Percentiles rank a stretch among this genome's conserved stretches.
Conservation (phyloP, 768 basidiomycete species). For the Lactarius quietus region DNA sequence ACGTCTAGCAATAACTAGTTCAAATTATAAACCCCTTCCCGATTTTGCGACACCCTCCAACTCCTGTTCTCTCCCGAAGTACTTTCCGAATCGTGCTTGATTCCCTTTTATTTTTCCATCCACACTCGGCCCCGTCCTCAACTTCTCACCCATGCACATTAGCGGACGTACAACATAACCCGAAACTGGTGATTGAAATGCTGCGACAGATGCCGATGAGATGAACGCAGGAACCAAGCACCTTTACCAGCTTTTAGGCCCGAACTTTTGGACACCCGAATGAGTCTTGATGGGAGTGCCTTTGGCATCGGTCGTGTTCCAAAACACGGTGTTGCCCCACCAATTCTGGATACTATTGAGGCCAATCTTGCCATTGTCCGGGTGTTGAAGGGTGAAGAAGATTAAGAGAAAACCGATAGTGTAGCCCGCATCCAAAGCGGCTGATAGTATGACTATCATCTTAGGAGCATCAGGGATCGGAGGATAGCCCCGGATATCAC, state of each 20-base stretch:
- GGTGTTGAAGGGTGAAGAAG: slow-evolving; percentile 63
- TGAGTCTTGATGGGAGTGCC: background rate
- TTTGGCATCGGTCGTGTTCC: background rate
- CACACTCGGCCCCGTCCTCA: too few species aligned
- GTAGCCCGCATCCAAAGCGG: slow-evolving; percentile 66
- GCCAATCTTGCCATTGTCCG: slow-evolving; percentile 43
- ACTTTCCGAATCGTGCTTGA: too few species aligned
- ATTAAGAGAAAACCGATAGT: slow-evolving; percentile 53
- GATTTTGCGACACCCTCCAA: too few species aligned
- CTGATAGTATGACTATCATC: slow-evolving; percentile 53
- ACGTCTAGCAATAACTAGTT: too few species aligned
- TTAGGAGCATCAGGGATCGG: slow-evolving; percentile 27
- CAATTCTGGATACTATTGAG: slow-evolving; percentile 48
- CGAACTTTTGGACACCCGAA: background rate
- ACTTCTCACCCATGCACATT: too few species aligned
- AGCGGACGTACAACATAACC: too few species aligned
- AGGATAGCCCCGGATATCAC: slow-evolving; percentile 25
- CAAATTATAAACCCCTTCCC: too few species aligned
- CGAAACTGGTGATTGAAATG: too few species aligned
- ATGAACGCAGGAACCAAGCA: background rate
- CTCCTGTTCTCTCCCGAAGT: too few species aligned
- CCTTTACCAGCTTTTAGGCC: background rate
- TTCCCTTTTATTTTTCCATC: too few species aligned
- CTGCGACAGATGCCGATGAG: background rate
- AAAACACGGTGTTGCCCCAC: slow-evolving; percentile 51